Evolutionary conservation across 371 early-diverging fungal species (phyloP), one percentile per base, ranked within the genome.

Genomic region (Dichotomocladium elegans): DNA sequence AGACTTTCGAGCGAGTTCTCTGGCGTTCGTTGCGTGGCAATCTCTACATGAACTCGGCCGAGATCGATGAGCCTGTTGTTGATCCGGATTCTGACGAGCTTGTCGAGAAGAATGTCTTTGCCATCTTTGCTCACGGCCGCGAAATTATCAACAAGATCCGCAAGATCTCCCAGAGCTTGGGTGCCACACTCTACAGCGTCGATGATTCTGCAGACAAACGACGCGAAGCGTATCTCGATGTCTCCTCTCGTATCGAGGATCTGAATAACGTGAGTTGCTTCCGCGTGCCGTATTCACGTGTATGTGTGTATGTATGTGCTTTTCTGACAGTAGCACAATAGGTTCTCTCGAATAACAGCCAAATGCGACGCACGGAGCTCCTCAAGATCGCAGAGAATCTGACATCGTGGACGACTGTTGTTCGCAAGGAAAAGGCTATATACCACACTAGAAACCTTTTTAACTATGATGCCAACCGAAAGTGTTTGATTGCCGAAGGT

Each of bases 11-110:
- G 72, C 88, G 96, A 57, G 90, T 99, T 50, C 84, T 99, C 28
- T 97, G 96, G 93, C 89, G 98, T 41, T 90, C 94, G 14, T 87
- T 99, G 58, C 93, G 99, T 57, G 99, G 99, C 45, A 97, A 99
- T 72, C 74, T 99, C 60, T 96, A 87, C 79, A 90, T 99, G 83
- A 96, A 95, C 73, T 83, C 89, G 35, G 94, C 93, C 8, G 97
- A 96, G 61, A 94, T 96, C 55, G 91, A 91, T 47, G 97, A 96
- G 57, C 82, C 85, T 8, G 90, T 96, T 56, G 72, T 82, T 19
- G 96, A 96, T 60, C 66, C 66, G 17, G 70, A 68, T 50, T 66
- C 77, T 2, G 97, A 95, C 53, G 89, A 89, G 58, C 63, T 81
- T 0, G 84, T 95, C 8, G 85, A 90, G 47, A 99, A 97, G 82